Percentiles rank a stretch among this genome's conserved stretches.
Conservation (phyloP, 2,329 filamentous ascomycete genomes). For the Xylaria sp. region DNA sequence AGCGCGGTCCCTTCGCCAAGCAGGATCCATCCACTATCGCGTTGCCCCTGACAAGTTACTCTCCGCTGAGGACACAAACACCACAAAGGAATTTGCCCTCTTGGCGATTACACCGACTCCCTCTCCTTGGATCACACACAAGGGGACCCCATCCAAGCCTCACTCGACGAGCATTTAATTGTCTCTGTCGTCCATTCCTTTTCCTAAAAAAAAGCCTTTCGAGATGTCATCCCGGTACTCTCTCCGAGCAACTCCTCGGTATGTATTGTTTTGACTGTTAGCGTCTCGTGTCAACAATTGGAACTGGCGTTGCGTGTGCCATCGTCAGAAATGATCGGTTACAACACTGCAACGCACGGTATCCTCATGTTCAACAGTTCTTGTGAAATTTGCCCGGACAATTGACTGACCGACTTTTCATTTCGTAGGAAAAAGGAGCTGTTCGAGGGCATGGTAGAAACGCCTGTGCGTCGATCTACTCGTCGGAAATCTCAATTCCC, state of each 20-base stretch:
- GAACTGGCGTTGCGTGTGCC: neutral
- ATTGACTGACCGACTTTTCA: conserved; percentile 14
- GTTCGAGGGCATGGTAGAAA: conserved; percentile 70
- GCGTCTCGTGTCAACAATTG: neutral
- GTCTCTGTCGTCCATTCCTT: conserved; percentile 44
- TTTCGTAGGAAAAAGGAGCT: conserved; percentile 66
- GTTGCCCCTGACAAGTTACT: conserved; percentile 27
- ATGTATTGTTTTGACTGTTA: conserved; percentile 21
- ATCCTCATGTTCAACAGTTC: neutral
- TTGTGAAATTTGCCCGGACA: neutral
- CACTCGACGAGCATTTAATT: conserved; percentile 42
- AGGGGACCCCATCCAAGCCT: conserved; percentile 11
- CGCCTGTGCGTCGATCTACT: conserved; percentile 59
- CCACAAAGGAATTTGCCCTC: conserved; percentile 32
- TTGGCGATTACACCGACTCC: conserved; percentile 26
- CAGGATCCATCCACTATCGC: conserved; percentile 18
- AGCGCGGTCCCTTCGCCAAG: neutral
- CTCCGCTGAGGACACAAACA: conserved; percentile 28
- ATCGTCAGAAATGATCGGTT: neutral
- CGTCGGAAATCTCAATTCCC: conserved; percentile 62
- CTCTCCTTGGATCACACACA: conserved; percentile 18
- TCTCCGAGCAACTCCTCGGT: conserved; percentile 40
- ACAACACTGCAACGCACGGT: neutral
- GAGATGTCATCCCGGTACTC: conserved; percentile 40
- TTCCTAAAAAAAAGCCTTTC: conserved; percentile 9